phyloP scores from a whole-genome alignment of 2,329 filamentous ascomycete genomes.

The Westerdykella sp. region DNA sequence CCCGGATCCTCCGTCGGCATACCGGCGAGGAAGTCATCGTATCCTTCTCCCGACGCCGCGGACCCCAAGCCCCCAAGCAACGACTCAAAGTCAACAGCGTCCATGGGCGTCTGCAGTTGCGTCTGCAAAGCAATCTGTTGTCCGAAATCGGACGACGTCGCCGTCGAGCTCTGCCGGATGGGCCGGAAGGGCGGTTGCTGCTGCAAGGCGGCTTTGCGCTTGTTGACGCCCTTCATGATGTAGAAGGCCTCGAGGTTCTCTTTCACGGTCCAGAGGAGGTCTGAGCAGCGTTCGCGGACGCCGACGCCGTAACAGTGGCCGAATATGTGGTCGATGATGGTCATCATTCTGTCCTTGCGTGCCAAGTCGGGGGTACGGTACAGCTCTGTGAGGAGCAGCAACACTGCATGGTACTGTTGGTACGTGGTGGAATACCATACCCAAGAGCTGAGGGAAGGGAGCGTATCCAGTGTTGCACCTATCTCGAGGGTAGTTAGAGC shows the following conservation, averaged over 20 bases:
- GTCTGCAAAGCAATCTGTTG: conserved; percentile 10
- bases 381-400: conserved; percentile 34
- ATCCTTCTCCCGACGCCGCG: conserved; percentile 12
- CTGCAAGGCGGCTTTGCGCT: conserved; percentile 18
- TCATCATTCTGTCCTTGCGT: conserved; percentile 34
- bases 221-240: conserved; percentile 35
- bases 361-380: conserved; percentile 33
- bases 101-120: conserved; percentile 24
- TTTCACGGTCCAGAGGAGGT: conserved; percentile 34
- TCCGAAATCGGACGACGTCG: conserved; percentile 4
- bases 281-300: conserved; percentile 30
- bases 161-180: conserved; percentile 4
- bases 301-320: conserved; percentile 35
- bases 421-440: conserved; percentile 36
- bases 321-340: conserved; percentile 37
- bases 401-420: conserved; percentile 35
- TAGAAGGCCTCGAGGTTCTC: conserved; percentile 37
- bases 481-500: conserved; percentile 35
- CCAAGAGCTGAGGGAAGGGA: conserved; percentile 31
- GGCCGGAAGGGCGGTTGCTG: conserved; percentile 27
- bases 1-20: conserved; percentile 19
- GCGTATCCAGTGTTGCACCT: conserved; percentile 35
- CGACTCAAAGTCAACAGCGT: conserved; percentile 29
- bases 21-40: conserved; percentile 22
- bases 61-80: conserved; percentile 22